These are phyloP conservation scores for Phytophthora hybrid DNA, from an alignment of 352 stramenopile genomes.

Conservation along the genomic window DNA sequence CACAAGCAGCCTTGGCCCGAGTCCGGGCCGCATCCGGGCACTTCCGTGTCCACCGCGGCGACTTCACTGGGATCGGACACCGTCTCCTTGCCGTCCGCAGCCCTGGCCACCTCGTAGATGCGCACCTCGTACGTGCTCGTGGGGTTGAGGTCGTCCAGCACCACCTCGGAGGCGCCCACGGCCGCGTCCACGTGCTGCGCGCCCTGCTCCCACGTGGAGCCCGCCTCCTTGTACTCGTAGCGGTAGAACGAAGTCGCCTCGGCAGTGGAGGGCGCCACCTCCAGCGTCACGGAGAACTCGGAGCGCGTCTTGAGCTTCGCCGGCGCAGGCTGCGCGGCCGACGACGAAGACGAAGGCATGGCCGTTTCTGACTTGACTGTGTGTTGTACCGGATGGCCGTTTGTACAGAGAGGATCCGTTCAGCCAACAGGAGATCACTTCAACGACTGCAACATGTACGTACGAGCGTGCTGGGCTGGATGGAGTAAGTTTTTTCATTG, in stretches of 20 bases:
- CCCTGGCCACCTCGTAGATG: conserved; percentile 66
- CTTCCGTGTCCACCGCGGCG: conserved; percentile 88
- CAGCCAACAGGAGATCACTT: not conserved
- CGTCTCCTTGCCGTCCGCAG: conserved; percentile 45
- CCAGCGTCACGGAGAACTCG: conserved; percentile 86
- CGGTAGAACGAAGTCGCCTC: conserved; percentile 50
- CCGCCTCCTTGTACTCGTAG: conserved; percentile 80
- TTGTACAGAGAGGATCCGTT: not conserved
- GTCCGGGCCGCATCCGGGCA: conserved; percentile 82
- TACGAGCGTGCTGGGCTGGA: not conserved
- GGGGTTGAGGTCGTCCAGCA: conserved; percentile 89
- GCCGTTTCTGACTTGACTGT: no score
- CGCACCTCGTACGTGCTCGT: conserved; percentile 91
- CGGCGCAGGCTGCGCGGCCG: conserved; percentile 45
- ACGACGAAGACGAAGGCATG: conserved; percentile 1
- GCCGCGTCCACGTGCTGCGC: conserved; percentile 52
- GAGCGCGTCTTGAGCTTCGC: conserved; percentile 79
- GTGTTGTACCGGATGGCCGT: not conserved
- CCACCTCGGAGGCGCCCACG: conserved; percentile 50
- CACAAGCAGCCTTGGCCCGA: conserved; percentile 50
- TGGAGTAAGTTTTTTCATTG: not conserved
- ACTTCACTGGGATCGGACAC: conserved; percentile 73
- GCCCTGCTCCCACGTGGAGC: conserved; percentile 47
- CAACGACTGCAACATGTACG: not conserved
- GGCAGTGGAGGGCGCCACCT: conserved; percentile 44